Evolutionary conservation across 768 basidiomycete species (phyloP).

Genomic region (Tricholoma sp.): DNA sequence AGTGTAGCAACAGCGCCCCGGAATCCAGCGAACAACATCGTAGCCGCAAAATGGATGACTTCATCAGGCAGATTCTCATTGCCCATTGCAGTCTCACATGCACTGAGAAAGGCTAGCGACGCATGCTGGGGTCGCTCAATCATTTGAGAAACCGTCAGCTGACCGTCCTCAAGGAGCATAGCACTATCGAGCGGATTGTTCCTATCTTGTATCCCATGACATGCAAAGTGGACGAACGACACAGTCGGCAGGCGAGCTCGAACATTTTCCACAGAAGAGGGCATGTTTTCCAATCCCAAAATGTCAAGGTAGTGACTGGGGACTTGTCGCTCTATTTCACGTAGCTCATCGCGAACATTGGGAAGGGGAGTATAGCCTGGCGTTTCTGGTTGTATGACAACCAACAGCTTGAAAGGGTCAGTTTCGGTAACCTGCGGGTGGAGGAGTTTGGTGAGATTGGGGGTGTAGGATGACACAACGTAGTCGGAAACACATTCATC

Average conservation of each 20-base stretch:
- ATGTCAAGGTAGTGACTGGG: too few relatives aligned
- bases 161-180: constrained; percentile 15
- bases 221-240: constrained; percentile 29
- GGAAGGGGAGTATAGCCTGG: too few relatives aligned
- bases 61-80: constrained; percentile 20
- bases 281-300: too few relatives aligned
- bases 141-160: constrained; percentile 17
- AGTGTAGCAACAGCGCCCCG: constrained; percentile 34
- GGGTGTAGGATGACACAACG: not conserved
- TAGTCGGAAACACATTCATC: not conserved
- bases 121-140: constrained; percentile 16
- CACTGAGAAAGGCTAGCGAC: constrained; percentile 39
- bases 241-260: not conserved
- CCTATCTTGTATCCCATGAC: constrained; percentile 31
- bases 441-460: not conserved
- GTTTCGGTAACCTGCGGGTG: not conserved
- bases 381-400: not conserved
- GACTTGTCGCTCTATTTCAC: too few relatives aligned
- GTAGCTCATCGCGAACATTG: too few relatives aligned
- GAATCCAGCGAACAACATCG: constrained; percentile 32
- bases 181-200: constrained; percentile 15
- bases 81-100: constrained; percentile 39
- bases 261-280: not conserved
- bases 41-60: constrained; percentile 36
- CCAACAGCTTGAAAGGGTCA: not conserved